Conservation (phyloP, 805 yeast genomes). For the Lipomyces sp. region DNA sequence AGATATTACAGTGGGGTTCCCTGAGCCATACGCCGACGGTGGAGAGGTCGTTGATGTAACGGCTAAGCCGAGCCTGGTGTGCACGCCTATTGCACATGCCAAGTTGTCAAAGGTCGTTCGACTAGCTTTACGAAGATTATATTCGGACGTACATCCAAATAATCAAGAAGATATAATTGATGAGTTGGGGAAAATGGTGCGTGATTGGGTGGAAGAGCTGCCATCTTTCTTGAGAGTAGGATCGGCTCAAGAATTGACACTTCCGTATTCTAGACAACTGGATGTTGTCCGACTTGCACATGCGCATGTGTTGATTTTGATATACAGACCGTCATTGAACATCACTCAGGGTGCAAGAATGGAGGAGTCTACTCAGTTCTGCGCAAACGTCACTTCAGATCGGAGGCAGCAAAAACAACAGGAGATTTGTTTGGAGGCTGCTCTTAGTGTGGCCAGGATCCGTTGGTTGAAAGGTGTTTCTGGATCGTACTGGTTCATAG, state of each 20-base stretch:
- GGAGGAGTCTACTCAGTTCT: background rate
- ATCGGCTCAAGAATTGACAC: constrained; percentile 11
- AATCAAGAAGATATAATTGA: constrained; percentile 28
- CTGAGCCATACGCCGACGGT: constrained; percentile 19
- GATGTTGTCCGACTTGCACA: constrained; percentile 26
- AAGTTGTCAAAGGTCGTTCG: constrained; percentile 27
- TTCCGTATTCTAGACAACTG: constrained; percentile 30
- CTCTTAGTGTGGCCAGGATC: constrained; percentile 25
- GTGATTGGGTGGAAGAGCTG: background rate
- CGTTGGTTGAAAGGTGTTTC: constrained; percentile 17
- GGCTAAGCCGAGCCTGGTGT: constrained; percentile 26
- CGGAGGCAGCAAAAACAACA: constrained; percentile 21
- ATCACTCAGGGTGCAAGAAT: background rate
- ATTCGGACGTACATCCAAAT: background rate
- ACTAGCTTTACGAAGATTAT: constrained; percentile 17
- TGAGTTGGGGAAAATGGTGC: constrained; percentile 21
- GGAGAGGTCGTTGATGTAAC: constrained; percentile 24
- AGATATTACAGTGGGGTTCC: constrained; percentile 29
- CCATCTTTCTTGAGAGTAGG: constrained; percentile 16
- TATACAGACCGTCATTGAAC: constrained; percentile 29
- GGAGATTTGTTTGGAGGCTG: constrained; percentile 27
- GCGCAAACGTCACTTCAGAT: constrained; percentile 6
- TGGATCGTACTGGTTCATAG: constrained; percentile 28
- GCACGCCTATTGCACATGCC: constrained; percentile 31
- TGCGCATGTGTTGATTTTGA: constrained; percentile 32